Base-by-base conservation (phyloP, 2,329 filamentous ascomycete species). In the Taxawa tesnikishii region DNA sequence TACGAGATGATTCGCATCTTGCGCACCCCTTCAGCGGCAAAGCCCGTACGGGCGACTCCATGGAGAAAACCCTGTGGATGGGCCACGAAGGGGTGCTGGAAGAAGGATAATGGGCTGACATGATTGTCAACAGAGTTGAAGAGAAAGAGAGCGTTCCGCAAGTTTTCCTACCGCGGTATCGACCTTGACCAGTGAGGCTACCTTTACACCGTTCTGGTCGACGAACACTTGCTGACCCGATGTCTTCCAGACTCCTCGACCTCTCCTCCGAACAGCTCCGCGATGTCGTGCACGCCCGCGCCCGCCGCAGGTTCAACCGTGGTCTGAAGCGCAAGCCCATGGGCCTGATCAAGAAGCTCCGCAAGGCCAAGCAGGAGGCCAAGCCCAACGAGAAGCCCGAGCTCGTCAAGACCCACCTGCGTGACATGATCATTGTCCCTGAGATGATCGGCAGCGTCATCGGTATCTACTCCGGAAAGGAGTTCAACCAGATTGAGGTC, bases 401-500 rank as follows among this genome's bases (percentile, higher is more conserved):
- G 62, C 75, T 90, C 58, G 88, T 96, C 75, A 94, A 94, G 82
- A 98, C 88, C 44, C 88, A 98, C 67, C 81, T 98, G 58, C 87
- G 88, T 68, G 81, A 98, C 75, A 98, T 98, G 90, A 94, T 98
- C 65, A 79, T 98, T 61, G 90, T 98, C 54, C 90, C 90, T 56
- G 90, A 98, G 77, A 96, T 98, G 90, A 98, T 98, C 62, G 90
- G 90, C 58, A 83, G 75, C 67, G 88, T 98, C 58, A 82, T 98
- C 58, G 90, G 87, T 63, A 90, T 98, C 75, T 98, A 98, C 83
- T 94, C 84, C 51, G 90, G 90, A 63, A 98, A 98, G 81, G 87
- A 96, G 70, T 98, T 98, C 83, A 98, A 98, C 81, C 88, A 94
- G 77, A 87, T 98, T 56, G 90, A 98, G 70, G 90, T 98, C 73